Evolutionary conservation across 2,329 filamentous ascomycete genomes (phyloP), one percentile per base, ranked within the genome.

Genomic region (Mariannaea elegans): DNA sequence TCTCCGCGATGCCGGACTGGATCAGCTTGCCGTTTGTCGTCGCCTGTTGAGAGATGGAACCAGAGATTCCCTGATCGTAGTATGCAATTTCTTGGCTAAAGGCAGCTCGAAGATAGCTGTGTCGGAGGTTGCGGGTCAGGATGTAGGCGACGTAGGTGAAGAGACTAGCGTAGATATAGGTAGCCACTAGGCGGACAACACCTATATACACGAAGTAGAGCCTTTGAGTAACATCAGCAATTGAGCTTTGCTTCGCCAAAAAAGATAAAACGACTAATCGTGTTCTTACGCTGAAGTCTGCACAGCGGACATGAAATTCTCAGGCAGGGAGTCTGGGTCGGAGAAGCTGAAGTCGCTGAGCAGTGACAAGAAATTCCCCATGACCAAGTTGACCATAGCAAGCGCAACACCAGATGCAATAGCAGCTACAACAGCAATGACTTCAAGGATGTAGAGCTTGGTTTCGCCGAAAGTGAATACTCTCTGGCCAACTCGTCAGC

Each of bases 191-290:
- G 39, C 83, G 81, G 0, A 73, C 84, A 51, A 87, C 74, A 65
- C 86, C 86, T 12, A 88, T 75, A 61, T 87, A 87, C 21, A 87
- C 76, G 64, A 87, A 86, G 68, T 83, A 87, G 7, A 88, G 73
- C 0, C 81, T 82, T 19, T 27, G 24, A 27, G 24, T 27, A 27
- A 9, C 24, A 27, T 27, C 24, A 27, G 24, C 9, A 27, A 27
- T 27, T 27, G 24, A 27, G 24, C 9, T 27, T 9, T 9, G 24
- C 6, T 27, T 27, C 24, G 9, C 6, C 24, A 5, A 27, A 27
- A 27, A 27, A 5, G 24, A 27, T n/a, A n/a, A 27, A 27, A 27
- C 24, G 24, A 27, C 24, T 27, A 27, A 27, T 27, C 9, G 24
- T 9, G n/a, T 18, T 13, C 12, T 21, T 19, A 29, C 9, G 27